A percentile compares a stretch with the other conserved stretches of the same genome.
These are phyloP conservation scores for Fusarium scirpi DNA, from an alignment of 2,329 filamentous ascomycete genomes.

Conservation along the genomic window DNA sequence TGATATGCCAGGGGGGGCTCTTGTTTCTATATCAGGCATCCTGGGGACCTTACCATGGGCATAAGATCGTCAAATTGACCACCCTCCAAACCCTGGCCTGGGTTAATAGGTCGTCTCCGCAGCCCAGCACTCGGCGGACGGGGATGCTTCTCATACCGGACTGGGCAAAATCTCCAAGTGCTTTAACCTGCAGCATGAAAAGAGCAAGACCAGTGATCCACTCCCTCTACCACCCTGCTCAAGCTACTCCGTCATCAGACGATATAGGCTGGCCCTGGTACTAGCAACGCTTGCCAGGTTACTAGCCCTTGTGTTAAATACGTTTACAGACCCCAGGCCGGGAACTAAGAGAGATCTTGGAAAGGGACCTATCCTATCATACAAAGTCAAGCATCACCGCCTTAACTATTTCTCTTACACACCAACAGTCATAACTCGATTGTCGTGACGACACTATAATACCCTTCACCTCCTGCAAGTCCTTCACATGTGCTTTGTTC, in stretches of 20 bases:
- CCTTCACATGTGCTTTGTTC: constrained; percentile 38
- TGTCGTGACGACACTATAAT: constrained; percentile 25
- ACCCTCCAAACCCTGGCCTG: constrained; percentile 57
- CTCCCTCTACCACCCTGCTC: constrained; percentile 46
- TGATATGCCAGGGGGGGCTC: constrained; percentile 47
- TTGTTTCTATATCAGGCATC: constrained; percentile 66
- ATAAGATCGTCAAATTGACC: constrained; percentile 72
- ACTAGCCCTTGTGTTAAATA: constrained; percentile 48
- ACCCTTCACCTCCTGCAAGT: constrained; percentile 31
- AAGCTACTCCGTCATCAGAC: constrained; percentile 49
- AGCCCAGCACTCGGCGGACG: constrained; percentile 43
- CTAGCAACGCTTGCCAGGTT: constrained; percentile 44
- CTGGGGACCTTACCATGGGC: constrained; percentile 57
- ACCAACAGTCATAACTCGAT: constrained; percentile 17
- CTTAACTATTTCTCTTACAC: constrained; percentile 41
- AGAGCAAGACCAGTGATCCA: constrained; percentile 45
- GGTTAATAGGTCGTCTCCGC: constrained; percentile 53
- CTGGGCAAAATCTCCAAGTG: constrained; percentile 47
- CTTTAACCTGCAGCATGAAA: constrained; percentile 49
- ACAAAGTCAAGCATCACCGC: constrained; percentile 44
- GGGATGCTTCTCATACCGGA: constrained; percentile 44
- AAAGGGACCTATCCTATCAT: constrained; percentile 44
- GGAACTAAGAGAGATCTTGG: constrained; percentile 45
- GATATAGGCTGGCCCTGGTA: constrained; percentile 46
- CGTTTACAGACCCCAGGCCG: constrained; percentile 46